Percentiles rank a stretch among this genome's conserved stretches.
These are phyloP conservation scores for Euphorbia celastroides DNA, from an alignment of 441 rosid species.

Conservation along the genomic window DNA sequence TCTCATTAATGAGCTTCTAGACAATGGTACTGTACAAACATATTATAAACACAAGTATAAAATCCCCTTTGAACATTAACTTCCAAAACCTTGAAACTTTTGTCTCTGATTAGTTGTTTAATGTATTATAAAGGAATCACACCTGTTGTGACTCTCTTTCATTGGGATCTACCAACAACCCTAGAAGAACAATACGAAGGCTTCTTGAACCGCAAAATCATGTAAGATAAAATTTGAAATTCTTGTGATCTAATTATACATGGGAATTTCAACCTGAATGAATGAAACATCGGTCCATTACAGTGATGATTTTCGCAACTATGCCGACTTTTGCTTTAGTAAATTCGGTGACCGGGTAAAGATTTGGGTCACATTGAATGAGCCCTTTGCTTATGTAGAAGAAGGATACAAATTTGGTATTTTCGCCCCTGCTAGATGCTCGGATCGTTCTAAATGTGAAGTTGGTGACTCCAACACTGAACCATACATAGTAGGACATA, in stretches of 20 bases:
- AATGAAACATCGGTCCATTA: not conserved
- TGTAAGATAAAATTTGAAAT: not conserved
- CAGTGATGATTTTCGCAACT: constrained; percentile 1
- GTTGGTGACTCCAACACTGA: not conserved
- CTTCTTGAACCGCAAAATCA: not conserved
- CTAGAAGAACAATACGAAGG: not conserved
- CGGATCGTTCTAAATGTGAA: not conserved
- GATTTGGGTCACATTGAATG: not conserved
- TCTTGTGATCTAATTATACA: no score
- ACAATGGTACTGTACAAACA: not conserved
- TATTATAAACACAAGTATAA: no score
- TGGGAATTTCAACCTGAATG: no score
- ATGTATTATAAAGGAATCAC: not conserved
- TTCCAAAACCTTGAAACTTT: no score
- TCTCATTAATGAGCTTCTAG: not conserved
- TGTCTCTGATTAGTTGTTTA: no score
- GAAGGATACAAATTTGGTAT: not conserved
- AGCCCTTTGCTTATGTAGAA: not conserved
- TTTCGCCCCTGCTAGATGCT: not conserved
- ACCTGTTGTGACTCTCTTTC: constrained; percentile 2
- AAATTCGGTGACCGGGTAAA: not conserved
- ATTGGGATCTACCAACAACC: not conserved
- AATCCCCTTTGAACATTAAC: no score
- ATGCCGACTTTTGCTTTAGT: not conserved
- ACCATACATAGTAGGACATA: not conserved